Evolutionary conservation across 345 rosid genomes (phyloP).

Genomic region (Dovyalis caffra): DNA sequence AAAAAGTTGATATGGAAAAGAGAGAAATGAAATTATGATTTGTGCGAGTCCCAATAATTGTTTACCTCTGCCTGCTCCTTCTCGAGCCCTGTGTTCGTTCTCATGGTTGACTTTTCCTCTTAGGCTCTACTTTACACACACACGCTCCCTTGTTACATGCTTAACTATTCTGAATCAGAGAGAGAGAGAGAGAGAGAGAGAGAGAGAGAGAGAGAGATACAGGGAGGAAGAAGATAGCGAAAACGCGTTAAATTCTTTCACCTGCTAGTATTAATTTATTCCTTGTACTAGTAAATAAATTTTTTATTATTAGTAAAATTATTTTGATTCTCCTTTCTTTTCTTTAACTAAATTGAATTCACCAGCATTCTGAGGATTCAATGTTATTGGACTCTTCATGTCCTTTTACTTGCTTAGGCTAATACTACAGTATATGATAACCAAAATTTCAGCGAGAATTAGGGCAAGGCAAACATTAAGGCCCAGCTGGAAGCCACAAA

Average conservation of each 20-base stretch:
- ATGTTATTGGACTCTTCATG: too few relatives aligned
- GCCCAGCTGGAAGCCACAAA: conserved; percentile 19
- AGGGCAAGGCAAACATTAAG: background rate
- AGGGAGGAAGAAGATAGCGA: too few relatives aligned
- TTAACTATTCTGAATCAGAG: too few relatives aligned
- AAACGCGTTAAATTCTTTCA: too few relatives aligned
- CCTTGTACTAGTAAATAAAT: too few relatives aligned
- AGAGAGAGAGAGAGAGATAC: too few relatives aligned
- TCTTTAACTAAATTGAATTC: background rate
- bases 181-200: too few relatives aligned
- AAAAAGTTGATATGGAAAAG: background rate
- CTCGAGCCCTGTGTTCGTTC: conserved; percentile 4
- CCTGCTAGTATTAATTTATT: too few relatives aligned
- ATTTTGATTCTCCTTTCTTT: too few relatives aligned
- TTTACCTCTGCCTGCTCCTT: background rate
- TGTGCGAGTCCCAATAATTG: conserved; percentile 1
- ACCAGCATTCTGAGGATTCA: background rate
- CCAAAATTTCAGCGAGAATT: background rate
- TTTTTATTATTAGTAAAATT: too few relatives aligned
- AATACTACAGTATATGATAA: background rate
- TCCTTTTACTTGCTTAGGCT: background rate
- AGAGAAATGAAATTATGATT: background rate
- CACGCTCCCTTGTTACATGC: too few relatives aligned
- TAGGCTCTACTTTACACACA: too few relatives aligned
- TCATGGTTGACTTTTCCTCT: background rate